phyloP scores from a whole-genome alignment of 2,329 filamentous ascomycete genomes.

The Beauveria sp. region DNA sequence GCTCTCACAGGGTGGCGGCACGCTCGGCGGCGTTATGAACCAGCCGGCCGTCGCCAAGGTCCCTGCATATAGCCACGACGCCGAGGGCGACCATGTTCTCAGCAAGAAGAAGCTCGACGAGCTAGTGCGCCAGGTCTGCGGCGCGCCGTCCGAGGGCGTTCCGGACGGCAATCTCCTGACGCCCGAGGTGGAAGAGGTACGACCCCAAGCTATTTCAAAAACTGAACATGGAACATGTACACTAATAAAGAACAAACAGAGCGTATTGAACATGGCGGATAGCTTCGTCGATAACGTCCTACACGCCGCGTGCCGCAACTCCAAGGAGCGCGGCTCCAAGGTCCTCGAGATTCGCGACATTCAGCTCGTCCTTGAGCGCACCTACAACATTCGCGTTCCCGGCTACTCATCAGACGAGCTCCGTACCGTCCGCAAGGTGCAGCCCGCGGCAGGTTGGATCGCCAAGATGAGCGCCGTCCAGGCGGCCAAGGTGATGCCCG shows the following conservation, averaged over 20 bases:
- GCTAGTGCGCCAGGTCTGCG: slow-evolving; percentile 86
- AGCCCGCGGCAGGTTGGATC: slow-evolving; percentile 82
- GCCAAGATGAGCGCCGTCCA: slow-evolving; percentile 96
- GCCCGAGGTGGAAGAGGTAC: slow-evolving; percentile 92
- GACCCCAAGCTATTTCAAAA: slow-evolving; percentile 15
- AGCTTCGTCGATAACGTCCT: slow-evolving; percentile 92
- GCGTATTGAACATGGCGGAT: slow-evolving; percentile 81
- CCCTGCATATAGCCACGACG: slow-evolving; percentile 79
- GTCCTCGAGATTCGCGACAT: slow-evolving; percentile 84
- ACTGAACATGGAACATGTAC: neutral
- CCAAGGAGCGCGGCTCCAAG: slow-evolving; percentile 86
- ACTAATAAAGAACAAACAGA: slow-evolving; percentile 40
- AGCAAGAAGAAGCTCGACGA: slow-evolving; percentile 98
- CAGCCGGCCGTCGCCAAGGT: slow-evolving; percentile 79
- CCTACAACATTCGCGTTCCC: slow-evolving; percentile 86
- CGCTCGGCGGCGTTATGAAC: slow-evolving; percentile 73
- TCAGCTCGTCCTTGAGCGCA: slow-evolving; percentile 73
- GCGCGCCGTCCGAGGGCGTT: slow-evolving; percentile 59
- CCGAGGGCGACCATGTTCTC: slow-evolving; percentile 86
- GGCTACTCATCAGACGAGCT: slow-evolving; percentile 93
- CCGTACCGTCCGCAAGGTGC: slow-evolving; percentile 86
- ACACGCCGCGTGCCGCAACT: slow-evolving; percentile 77
- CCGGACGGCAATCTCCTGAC: slow-evolving; percentile 70
- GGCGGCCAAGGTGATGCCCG: slow-evolving; percentile 74
- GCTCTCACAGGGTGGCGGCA: slow-evolving; percentile 68